These are phyloP conservation scores for Calendula officinalis DNA, from an alignment of 129 eudicot genomes.

Conservation along the genomic window DNA sequence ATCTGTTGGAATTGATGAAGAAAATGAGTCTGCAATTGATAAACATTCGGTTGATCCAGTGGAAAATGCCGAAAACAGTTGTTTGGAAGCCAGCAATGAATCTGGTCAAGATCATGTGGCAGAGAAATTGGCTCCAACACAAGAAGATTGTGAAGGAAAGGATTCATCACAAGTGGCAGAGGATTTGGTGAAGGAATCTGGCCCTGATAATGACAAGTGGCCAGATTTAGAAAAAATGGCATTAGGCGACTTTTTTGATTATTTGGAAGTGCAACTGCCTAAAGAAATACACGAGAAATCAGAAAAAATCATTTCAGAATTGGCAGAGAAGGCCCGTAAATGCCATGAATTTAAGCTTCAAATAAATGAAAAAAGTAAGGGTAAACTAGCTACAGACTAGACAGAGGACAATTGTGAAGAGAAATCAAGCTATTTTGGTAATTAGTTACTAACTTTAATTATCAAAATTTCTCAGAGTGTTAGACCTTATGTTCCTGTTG, in stretches of 20 bases:
- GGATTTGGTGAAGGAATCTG: conserved; percentile 16
- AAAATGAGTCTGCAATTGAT: conserved; percentile 4
- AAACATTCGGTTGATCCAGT: not conserved
- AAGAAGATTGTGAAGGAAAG: conserved; percentile 11
- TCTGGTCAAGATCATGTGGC: conserved; percentile 23
- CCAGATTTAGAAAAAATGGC: conserved; percentile 69
- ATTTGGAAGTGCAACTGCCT: conserved; percentile 54
- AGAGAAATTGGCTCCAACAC: conserved; percentile 13
- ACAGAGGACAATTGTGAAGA: not conserved
- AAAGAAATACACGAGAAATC: conserved; percentile 43
- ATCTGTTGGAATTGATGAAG: conserved; percentile 18
- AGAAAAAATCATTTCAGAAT: conserved; percentile 22
- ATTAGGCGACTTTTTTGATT: conserved; percentile 70
- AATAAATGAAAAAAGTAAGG: not conserved
- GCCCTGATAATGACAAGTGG: conserved; percentile 14
- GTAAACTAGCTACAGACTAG: conserved; percentile 12
- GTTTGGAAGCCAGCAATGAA: conserved; percentile 1
- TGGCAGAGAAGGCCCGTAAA: conserved; percentile 22
- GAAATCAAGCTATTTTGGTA: not conserved
- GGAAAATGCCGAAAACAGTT: conserved; percentile 10
- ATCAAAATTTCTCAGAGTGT: not conserved
- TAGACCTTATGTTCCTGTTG: not conserved
- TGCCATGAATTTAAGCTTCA: conserved; percentile 22
- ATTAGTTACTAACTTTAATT: not conserved
- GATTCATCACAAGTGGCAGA: conserved; percentile 18